Percentiles rank a stretch among this genome's conserved stretches.
Conservation (phyloP, 306 rosid genomes). For the Morella rubra region DNA sequence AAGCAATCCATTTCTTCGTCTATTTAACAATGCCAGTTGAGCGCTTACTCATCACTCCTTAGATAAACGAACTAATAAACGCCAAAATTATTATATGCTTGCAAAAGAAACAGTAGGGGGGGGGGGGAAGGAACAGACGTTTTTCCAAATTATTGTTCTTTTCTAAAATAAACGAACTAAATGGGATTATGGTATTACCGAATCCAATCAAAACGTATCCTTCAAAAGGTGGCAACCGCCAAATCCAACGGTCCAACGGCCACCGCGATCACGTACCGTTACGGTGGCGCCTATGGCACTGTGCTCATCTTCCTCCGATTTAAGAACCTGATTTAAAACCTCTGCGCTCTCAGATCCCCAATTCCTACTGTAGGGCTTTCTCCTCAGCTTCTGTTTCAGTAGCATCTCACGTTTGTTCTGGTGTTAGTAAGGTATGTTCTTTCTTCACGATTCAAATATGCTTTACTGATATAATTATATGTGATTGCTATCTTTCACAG, state of each 20-base stretch:
- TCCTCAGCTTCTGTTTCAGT: background rate
- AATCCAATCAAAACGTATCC: background rate
- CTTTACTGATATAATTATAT: too few relatives aligned
- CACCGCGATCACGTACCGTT: background rate
- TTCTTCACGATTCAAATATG: background rate
- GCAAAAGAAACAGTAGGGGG: too few relatives aligned
- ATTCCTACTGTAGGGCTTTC: background rate
- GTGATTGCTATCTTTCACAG: background rate
- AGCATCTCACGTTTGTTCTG: slow-evolving; percentile 3
- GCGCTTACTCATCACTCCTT: background rate
- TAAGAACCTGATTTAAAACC: background rate
- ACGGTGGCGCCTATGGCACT: background rate
- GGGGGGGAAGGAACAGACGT: too few relatives aligned
- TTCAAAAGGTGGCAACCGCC: background rate
- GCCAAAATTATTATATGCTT: too few relatives aligned
- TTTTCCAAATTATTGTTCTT: background rate
- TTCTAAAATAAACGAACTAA: background rate
- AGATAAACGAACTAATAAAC: too few relatives aligned
- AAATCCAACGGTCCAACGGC: background rate
- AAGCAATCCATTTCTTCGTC: background rate
- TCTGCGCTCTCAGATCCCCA: slow-evolving; percentile 6
- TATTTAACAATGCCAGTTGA: background rate
- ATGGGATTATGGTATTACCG: background rate
- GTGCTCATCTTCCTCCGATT: background rate
- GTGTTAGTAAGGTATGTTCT: background rate